These are phyloP conservation scores for Corylus americana DNA, from an alignment of 306 rosid genomes.

Conservation along the genomic window DNA sequence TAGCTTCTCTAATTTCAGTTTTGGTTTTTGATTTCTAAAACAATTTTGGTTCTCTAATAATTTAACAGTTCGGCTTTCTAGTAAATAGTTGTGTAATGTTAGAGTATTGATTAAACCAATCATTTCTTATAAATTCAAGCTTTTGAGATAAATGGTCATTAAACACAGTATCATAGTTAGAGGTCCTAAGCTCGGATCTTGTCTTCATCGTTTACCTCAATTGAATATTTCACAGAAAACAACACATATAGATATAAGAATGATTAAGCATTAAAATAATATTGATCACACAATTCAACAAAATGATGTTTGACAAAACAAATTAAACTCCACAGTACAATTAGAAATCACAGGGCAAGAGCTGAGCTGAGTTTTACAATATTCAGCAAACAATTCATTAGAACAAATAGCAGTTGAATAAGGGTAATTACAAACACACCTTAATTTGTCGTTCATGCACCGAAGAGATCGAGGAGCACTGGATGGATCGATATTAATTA, in stretches of 20 bases:
- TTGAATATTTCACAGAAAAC: not conserved
- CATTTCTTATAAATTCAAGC: no score
- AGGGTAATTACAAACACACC: not conserved
- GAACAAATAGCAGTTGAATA: not conserved
- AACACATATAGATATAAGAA: not conserved
- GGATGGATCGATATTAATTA: no score
- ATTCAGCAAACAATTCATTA: not conserved
- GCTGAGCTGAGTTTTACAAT: not conserved
- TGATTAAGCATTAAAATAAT: not conserved
- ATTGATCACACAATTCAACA: not conserved
- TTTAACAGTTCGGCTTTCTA: no score
- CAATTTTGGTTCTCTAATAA: not conserved
- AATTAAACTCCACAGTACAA: not conserved
- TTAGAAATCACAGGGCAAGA: not conserved
- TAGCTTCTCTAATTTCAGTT: not conserved
- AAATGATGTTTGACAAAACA: not conserved
- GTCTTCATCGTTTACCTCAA: no score
- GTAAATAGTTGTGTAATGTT: not conserved
- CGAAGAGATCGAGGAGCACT: no score
- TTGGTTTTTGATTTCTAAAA: not conserved
- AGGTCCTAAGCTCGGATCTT: no score
- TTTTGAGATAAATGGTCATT: no score
- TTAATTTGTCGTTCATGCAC: not conserved
- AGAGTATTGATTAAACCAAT: no score
- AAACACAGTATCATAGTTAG: no score